Conservation (phyloP, 2,329 filamentous ascomycete genomes). For the Epichloe sibirici region DNA sequence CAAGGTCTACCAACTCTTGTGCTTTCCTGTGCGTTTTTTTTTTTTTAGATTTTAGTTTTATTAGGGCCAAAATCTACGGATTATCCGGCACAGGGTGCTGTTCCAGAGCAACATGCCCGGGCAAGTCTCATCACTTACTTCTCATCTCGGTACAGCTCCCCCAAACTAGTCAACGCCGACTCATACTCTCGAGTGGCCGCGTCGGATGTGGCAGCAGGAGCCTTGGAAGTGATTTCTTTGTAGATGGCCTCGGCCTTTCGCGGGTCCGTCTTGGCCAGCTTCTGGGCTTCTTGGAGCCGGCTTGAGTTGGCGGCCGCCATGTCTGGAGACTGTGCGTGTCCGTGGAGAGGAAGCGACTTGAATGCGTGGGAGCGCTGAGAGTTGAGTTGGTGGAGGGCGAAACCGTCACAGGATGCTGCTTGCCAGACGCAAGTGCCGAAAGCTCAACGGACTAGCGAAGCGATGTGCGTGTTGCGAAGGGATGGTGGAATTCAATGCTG, state of each 20-base stretch:
- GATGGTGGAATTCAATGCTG: neutral
- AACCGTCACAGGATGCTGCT: neutral
- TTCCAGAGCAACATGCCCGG: neutral
- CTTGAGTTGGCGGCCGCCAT: constrained; percentile 49
- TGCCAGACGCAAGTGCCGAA: neutral
- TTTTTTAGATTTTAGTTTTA: neutral
- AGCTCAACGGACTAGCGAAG: neutral
- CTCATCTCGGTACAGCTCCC: constrained; percentile 84
- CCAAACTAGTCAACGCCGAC: constrained; percentile 72
- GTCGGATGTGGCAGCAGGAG: constrained; percentile 72
- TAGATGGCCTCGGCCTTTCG: constrained; percentile 77
- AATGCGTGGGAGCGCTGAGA: neutral
- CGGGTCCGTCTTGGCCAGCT: constrained; percentile 68
- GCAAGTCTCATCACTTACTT: constrained; percentile 41
- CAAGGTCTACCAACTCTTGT: constrained; percentile 76
- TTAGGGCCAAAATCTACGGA: neutral
- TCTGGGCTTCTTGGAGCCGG: constrained; percentile 79
- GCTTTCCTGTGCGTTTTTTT: constrained; percentile 43
- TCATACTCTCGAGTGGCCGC: constrained; percentile 86
- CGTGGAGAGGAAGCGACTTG: neutral
- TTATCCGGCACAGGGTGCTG: neutral
- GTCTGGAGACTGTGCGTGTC: constrained; percentile 7
- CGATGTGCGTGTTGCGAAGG: neutral
- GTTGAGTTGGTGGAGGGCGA: neutral
- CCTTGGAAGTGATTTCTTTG: constrained; percentile 78